Base-by-base conservation (phyloP, 129 eudicot genomes). In the Centaurea solstitialis region DNA sequence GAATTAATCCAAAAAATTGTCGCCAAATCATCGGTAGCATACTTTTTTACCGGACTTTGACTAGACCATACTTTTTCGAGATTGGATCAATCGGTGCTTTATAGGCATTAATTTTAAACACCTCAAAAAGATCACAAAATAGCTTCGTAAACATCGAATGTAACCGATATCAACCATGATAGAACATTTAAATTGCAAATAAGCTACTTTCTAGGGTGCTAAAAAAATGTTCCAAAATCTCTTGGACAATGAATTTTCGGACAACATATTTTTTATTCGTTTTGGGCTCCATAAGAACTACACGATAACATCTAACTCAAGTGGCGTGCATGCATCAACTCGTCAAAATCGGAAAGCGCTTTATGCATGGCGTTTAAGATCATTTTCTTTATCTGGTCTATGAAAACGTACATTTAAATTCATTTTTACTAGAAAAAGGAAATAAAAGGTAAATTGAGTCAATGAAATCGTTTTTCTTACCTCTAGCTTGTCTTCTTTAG, bases 401-500 rank as follows among this genome's bases (percentile, higher is more conserved):
- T 3, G 0, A 18, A 13, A 70, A 59, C 17, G 8, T 17, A 47
- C 9, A 3, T 4, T 5, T 23, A 20, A 5, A 24, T n/a, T 50
- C 21, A 57, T 17, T 57, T 40, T 73, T 22, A 50, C 11, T 38
- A 6, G 59, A 6, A 13, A 6, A 38, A 5, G 15, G 33, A 2
- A 18, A 57, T 17, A 13, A 72, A 22, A 47, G n/a, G 6, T 23
- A 40, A 30, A 6, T 8, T 8, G 45, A 35, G 1, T 37, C 6
- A 47, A 53, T 66, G 5, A n/a, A 50, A 13, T 9, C 0, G 17
- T 69, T 24, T 23, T 10, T 15, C 11, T 26, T 78, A 88, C 97
- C 97, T 92, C 97, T 35, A 92, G 87, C 83, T 90, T 92, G 89
- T 92, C 97, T 83, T 92, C 94, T 76, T 78, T 86, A 59, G 86